Percentiles rank a stretch among this genome's conserved stretches.
phyloP scores from a whole-genome alignment of 2,329 filamentous ascomycete genomes.

The Lojkania enalia region DNA sequence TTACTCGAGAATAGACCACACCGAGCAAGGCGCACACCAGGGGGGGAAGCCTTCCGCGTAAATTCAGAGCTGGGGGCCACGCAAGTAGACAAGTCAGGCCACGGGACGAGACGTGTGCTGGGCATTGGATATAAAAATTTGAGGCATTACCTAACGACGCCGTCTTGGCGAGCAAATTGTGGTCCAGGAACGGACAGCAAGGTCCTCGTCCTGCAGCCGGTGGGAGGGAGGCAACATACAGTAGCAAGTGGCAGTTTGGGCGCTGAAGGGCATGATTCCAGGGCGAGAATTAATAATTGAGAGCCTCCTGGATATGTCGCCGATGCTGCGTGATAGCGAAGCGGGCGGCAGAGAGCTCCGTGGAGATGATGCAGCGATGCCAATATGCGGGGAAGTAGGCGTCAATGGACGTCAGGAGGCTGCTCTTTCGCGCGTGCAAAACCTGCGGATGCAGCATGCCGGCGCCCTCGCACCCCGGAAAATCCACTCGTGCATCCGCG shows the following conservation, averaged over 20 bases:
- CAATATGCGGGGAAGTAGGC: slow-evolving; percentile 32
- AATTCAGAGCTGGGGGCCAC: too few species aligned
- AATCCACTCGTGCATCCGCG: too few species aligned
- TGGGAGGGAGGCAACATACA: slow-evolving; percentile 1
- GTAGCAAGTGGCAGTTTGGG: slow-evolving; percentile 5
- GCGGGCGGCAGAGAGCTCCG: slow-evolving; percentile 21
- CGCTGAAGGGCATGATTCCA: not conserved
- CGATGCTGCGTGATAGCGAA: too few species aligned
- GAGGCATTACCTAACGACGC: slow-evolving; percentile 32
- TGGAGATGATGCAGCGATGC: slow-evolving; percentile 36
- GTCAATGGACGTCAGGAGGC: slow-evolving; percentile 2
- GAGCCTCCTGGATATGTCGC: too few species aligned
- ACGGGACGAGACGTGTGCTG: slow-evolving; percentile 19
- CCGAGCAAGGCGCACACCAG: too few species aligned
- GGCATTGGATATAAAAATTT: slow-evolving; percentile 30
- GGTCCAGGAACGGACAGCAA: not conserved
- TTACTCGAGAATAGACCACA: too few species aligned
- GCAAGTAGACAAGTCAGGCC: slow-evolving; percentile 18
- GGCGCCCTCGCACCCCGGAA: too few species aligned
- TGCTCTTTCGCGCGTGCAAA: too few species aligned
- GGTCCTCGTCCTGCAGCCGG: not conserved
- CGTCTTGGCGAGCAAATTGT: slow-evolving; percentile 28
- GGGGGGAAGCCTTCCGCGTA: too few species aligned
- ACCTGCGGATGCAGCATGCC: too few species aligned
- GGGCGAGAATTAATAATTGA: too few species aligned